Evolutionary conservation across 441 rosid species (phyloP), one percentile per base, ranked within the genome.

Genomic region (Syzygium malaccense): DNA sequence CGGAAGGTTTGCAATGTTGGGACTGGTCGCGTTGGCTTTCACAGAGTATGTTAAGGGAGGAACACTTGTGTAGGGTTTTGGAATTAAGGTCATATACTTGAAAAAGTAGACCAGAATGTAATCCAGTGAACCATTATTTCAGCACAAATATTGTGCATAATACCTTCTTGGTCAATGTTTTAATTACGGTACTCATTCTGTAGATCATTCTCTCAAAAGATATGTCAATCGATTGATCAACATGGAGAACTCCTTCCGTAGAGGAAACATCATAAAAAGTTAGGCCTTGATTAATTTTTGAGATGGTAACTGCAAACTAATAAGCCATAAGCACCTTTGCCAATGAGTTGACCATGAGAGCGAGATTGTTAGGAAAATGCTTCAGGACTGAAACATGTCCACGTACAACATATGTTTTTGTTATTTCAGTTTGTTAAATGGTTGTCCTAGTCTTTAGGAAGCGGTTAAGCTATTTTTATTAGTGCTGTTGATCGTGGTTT

Each of bases 101-200:
- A 33, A 20, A 18, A 33, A 37, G 48, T 19, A 71, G 18, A 0
- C 7, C 49, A 11, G 80, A 33, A 33, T 71, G 71, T 64, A 64
- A 64, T 64, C 37, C 37, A 64, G 6, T 3, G 71, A 30, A 4
- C 71, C 18, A 30, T 2, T 64, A 15, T 0, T 4, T 64, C 14
- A 1, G 37, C 0, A 0, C 71, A 64, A 15, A 7, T 64, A 4
- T 7, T n/a, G 9, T 30, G 20, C 3, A 30, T 11, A 64, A 15
- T 14, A 18, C 45, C 45, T 32, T 66, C 4, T 68, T 68, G 7
- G 19, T 68, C 9, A 2, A 14, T 8, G 32, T 6, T 19, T 48
- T 20, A 68, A 0, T 20, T 1, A 37, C 0, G 23, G 28, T 10
- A 2, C 25, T 71, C 28, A 20, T 33, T 10, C 3, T 64, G 48